These are phyloP conservation scores for Diplodia corticola DNA, from an alignment of 2,329 filamentous ascomycete species.

Conservation along the genomic window DNA sequence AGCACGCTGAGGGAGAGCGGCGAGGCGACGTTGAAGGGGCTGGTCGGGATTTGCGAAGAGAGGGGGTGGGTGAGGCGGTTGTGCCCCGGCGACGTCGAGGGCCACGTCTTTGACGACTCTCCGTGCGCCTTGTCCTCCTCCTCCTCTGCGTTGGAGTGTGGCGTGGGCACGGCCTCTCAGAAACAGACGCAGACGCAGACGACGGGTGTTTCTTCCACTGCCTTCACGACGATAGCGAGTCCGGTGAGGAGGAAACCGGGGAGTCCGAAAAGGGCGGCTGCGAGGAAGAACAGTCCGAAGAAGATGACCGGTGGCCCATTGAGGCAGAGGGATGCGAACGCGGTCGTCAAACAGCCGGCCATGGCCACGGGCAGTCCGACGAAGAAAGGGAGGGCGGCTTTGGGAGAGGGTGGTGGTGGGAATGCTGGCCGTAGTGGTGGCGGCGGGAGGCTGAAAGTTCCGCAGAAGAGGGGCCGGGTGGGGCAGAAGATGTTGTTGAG, in stretches of 20 bases:
- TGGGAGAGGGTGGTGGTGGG: constrained; percentile 24
- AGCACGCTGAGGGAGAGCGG: constrained; percentile 62
- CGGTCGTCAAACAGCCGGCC: background rate
- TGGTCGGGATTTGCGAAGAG: constrained; percentile 75
- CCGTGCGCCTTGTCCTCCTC: too few species aligned
- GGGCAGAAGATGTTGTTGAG: constrained; percentile 59
- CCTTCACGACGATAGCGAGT: constrained; percentile 18
- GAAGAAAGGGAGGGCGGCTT: constrained; percentile 26
- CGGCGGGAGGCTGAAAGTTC: constrained; percentile 44
- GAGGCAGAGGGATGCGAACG: constrained; percentile 23
- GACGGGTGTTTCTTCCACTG: constrained; percentile 5
- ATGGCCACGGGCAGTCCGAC: constrained; percentile 25
- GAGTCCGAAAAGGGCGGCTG: constrained; percentile 34
- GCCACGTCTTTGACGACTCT: constrained; percentile 68
- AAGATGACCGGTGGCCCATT: constrained; percentile 25
- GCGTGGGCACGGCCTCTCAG: constrained; percentile 28
- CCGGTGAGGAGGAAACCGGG: constrained; percentile 25
- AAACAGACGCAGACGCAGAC: constrained; percentile 14
- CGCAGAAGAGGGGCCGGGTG: constrained; percentile 62
- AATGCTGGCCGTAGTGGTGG: background rate
- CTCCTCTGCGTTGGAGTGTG: too few species aligned
- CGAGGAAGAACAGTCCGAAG: background rate
- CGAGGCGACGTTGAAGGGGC: constrained; percentile 72
- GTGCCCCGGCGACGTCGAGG: constrained; percentile 61
- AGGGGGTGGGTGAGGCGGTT: constrained; percentile 80